Base-by-base conservation (phyloP, 345 rosid species). In the Salix arbutifolia region DNA sequence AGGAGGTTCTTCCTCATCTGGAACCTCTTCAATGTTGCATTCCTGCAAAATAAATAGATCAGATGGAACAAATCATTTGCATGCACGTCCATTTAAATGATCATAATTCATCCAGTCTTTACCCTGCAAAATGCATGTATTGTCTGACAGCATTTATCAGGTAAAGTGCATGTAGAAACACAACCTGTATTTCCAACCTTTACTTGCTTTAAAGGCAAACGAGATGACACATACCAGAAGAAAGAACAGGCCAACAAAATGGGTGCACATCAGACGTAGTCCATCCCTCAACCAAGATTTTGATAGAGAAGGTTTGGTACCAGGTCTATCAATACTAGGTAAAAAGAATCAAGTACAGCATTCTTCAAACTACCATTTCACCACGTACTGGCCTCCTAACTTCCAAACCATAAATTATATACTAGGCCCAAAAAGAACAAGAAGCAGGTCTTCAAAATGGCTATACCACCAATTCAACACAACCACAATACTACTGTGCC, bases 1-100 rank as follows among this genome's bases (percentile, higher is more conserved):
- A 56, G 88, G 82, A 75, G 86, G 77, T 69, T 83, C 93, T 81
- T 93, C 99, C 40, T 93, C 98, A 30, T 96, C 97, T 53, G 87
- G 75, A 70, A 81, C 69, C 76, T 94, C 99, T 76, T 96, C 98
- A 77, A 96, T 86, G 73, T 85, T 84, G 84, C 99, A 96, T 74
- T 96, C 99, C 99, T 96, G 82, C 19, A 65, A 64, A 30, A 21
- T 65, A 62, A 37, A 85, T 50, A 33, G 58, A 78, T 70, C 28
- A 67, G 26, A 56, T 56, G 62, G 11, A 25, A 56, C 6, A 56
- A 1, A 56, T 56, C 28, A 56, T 56, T 56, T n/a, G 62, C 62
- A 56, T n/a, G 62, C 5, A 56, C 28, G 10, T 11, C 62, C 62
- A 56, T 56, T 21, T 9, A 56, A 56, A 21, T 56, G 28, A 56